These are phyloP conservation scores for Neurospora sp. DNA, from an alignment of 2,329 filamentous ascomycete genomes.

Conservation along the genomic window DNA sequence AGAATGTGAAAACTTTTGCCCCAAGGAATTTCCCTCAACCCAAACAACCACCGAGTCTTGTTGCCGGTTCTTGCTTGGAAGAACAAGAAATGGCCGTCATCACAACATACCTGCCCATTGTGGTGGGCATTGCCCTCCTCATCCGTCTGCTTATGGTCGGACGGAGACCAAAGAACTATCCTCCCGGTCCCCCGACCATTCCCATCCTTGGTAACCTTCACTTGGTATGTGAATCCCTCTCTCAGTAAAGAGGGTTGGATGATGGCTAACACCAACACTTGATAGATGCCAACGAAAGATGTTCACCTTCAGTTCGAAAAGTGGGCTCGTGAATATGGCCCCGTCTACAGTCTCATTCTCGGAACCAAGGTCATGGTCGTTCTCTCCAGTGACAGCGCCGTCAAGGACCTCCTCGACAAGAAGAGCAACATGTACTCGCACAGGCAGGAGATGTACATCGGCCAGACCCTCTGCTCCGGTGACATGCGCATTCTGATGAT, in stretches of 20 bases:
- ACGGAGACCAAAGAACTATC: conserved; percentile 16
- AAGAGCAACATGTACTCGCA: conserved; percentile 19
- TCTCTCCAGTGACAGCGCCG: conserved; percentile 16
- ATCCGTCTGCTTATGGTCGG: conserved; percentile 14
- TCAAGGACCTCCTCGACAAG: conserved; percentile 20
- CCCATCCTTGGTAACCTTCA: conserved; percentile 21
- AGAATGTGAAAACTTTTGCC: background rate
- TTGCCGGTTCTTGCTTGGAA: background rate
- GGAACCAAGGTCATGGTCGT: conserved; percentile 17
- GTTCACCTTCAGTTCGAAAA: conserved; percentile 18
- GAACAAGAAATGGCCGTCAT: conserved; percentile 9
- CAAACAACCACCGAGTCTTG: background rate
- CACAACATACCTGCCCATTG: conserved; percentile 9
- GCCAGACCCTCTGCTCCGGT: conserved; percentile 16
- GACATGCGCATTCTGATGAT: conserved; percentile 18
- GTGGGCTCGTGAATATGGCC: conserved; percentile 18
- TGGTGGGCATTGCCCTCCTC: conserved; percentile 12
- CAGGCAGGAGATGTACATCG: conserved; percentile 17
- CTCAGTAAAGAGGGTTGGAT: background rate
- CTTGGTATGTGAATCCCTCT: conserved; percentile 7
- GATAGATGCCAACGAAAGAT: conserved; percentile 16
- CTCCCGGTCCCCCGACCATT: conserved; percentile 20
- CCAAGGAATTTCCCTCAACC: background rate
- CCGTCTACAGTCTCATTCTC: conserved; percentile 19
- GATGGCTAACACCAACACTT: background rate